These are phyloP conservation scores for Globisporangium lucens DNA, from an alignment of 352 stramenopile genomes.

Conservation along the genomic window DNA sequence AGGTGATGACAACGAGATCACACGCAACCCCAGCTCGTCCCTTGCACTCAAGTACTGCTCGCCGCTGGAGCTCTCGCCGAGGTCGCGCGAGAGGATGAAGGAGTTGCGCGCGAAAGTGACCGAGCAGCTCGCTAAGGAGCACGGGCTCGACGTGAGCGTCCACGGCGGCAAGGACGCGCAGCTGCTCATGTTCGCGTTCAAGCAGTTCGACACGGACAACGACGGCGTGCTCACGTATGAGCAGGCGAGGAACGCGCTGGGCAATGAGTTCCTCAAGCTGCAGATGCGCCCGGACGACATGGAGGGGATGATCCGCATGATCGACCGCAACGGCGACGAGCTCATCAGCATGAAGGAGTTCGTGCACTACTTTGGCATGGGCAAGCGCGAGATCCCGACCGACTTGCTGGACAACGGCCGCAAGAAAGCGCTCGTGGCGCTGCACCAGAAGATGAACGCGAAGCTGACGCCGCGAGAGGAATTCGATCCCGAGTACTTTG, in stretches of 20 bases:
- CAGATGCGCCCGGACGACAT: conserved; percentile 49
- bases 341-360: conserved; percentile 82
- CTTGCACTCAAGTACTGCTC: conserved; percentile 65
- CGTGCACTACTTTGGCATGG: conserved; percentile 74
- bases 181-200: conserved; percentile 72
- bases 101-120: conserved; percentile 61
- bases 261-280: conserved; percentile 57
- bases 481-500: conserved; percentile 38
- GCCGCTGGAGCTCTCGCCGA: conserved; percentile 56
- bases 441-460: conserved; percentile 51
- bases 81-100: conserved; percentile 58
- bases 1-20: conserved; percentile 7
- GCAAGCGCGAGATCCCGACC: conserved; percentile 52
- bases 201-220: conserved; percentile 73
- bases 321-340: conserved; percentile 67
- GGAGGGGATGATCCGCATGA: conserved; percentile 71
- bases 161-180: conserved; percentile 65
- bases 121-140: conserved; percentile 49
- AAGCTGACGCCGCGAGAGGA: conserved; percentile 48
- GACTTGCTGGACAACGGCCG: conserved; percentile 63
- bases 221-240: conserved; percentile 74
- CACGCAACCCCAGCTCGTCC: conserved; percentile 47
- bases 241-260: conserved; percentile 58
- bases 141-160: conserved; percentile 50
- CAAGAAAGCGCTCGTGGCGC: conserved; percentile 51